Percentiles rank a stretch among this genome's conserved stretches.
These are phyloP conservation scores for Aureobasidium pullulans DNA, from an alignment of 2,329 filamentous ascomycete species.

Conservation along the genomic window DNA sequence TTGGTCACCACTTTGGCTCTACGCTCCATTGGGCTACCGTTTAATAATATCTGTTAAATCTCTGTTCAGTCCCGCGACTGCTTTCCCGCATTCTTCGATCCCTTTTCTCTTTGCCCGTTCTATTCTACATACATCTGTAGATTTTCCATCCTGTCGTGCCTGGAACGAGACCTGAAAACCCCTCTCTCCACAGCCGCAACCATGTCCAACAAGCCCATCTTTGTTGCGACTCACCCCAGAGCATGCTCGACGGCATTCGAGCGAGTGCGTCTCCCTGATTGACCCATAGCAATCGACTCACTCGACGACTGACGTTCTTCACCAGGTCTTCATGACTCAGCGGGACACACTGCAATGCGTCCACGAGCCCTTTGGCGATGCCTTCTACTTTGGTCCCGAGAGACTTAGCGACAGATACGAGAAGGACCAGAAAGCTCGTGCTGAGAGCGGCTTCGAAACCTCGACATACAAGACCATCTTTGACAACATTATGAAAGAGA, in stretches of 20 bases:
- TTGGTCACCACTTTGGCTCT: conserved; percentile 7
- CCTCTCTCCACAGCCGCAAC: conserved; percentile 12
- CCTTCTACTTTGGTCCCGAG: conserved; percentile 93
- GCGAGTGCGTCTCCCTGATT: conserved; percentile 52
- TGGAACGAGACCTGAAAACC: background rate
- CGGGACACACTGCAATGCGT: conserved; percentile 72
- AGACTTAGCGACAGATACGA: conserved; percentile 73
- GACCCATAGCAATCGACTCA: background rate
- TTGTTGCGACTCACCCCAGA: conserved; percentile 87
- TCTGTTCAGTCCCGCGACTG: background rate
- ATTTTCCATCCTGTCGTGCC: conserved; percentile 7
- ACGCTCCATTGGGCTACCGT: conserved; percentile 6
- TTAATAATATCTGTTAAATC: conserved; percentile 7
- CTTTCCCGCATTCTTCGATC: background rate
- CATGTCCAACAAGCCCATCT: conserved; percentile 77
- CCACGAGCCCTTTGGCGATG: conserved; percentile 95
- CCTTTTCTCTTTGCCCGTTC: conserved; percentile 5
- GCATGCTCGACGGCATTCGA: conserved; percentile 97
- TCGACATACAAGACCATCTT: conserved; percentile 73
- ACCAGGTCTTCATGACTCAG: conserved; percentile 91
- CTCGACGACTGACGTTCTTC: background rate
- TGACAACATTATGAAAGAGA: conserved; percentile 64
- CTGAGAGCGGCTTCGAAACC: conserved; percentile 57
- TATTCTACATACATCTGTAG: conserved; percentile 14
- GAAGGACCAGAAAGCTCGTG: conserved; percentile 51